Evolutionary conservation across 371 early-diverging fungal genomes (phyloP).

Genomic region (Nematocida sp.): DNA sequence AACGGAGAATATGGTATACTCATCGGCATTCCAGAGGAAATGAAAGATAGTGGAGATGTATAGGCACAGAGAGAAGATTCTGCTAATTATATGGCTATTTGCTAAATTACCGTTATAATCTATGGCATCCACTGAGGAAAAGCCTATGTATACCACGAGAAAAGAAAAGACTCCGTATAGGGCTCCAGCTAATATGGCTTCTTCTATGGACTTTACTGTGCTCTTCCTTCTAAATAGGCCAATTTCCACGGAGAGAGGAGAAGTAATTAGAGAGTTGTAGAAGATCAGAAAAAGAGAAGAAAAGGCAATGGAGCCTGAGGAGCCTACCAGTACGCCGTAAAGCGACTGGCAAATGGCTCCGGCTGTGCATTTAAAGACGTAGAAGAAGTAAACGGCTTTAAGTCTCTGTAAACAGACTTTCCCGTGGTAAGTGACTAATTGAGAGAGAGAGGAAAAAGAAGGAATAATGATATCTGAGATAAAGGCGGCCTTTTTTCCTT

Average conservation of each 20-base stretch:
- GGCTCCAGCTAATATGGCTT: constrained; percentile 7
- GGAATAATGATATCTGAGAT: constrained; percentile 90
- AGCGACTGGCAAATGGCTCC: constrained; percentile 65
- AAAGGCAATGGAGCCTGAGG: constrained; percentile 64
- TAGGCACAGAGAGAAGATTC: constrained; percentile 44
- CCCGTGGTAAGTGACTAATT: constrained; percentile 89
- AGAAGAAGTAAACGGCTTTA: constrained; percentile 63
- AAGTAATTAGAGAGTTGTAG: constrained; percentile 66
- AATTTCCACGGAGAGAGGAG: constrained; percentile 63
- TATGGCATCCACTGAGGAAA: constrained; percentile 38
- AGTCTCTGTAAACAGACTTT: constrained; percentile 58
- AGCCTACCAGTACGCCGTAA: constrained; percentile 64
- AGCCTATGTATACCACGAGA: constrained; percentile 25
- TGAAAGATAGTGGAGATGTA: constrained; percentile 34
- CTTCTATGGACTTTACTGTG: constrained; percentile 50
- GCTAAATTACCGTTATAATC: constrained; percentile 2
- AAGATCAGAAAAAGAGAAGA: constrained; percentile 66
- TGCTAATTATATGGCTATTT: constrained; percentile 3
- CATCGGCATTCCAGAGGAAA: constrained; percentile 35
- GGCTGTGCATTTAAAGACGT: constrained; percentile 66
- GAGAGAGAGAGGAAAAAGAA: constrained; percentile 79
- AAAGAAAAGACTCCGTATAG: constrained; percentile 43
- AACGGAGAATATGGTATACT: constrained; percentile 16
- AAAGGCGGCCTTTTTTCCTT: constrained; percentile 89
- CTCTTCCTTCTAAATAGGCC: constrained; percentile 62